phyloP scores from a whole-genome alignment of 2,329 filamentous ascomycete genomes.

The Beauveria asiatica region DNA sequence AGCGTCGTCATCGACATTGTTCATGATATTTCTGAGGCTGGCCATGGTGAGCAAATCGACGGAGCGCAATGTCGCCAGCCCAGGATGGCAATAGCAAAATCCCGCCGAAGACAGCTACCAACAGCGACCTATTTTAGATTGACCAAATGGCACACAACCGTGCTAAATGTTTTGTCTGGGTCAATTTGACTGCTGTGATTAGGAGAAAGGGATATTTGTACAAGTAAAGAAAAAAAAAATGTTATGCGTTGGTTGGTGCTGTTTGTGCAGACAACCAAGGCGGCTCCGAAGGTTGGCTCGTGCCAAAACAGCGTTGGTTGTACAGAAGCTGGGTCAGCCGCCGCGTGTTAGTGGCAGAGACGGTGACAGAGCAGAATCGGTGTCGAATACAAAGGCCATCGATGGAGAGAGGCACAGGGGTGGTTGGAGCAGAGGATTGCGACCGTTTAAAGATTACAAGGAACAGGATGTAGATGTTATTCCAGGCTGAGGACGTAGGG shows the following conservation, averaged over 20 bases:
- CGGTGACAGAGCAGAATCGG: neutral
- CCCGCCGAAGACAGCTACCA: neutral
- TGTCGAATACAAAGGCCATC: neutral
- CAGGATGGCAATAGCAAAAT: slow-evolving; percentile 18
- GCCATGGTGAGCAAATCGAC: slow-evolving; percentile 40
- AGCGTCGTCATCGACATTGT: slow-evolving; percentile 41
- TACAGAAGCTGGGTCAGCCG: slow-evolving; percentile 3
- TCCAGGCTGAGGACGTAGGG: neutral
- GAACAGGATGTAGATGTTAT: neutral
- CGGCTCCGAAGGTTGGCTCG: neutral
- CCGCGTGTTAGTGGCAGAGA: slow-evolving; percentile 7
- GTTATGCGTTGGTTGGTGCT: neutral
- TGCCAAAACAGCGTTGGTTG: slow-evolving; percentile 5
- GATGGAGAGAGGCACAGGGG: neutral
- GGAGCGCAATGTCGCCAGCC: slow-evolving; percentile 20
- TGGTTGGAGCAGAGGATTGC: neutral
- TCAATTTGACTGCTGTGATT: neutral
- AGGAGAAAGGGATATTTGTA: no score
- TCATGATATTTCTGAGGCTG: slow-evolving; percentile 50
- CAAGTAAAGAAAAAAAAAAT: neutral
- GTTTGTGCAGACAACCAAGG: neutral
- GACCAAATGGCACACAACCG: neutral
- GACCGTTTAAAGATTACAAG: neutral
- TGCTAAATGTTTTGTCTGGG: neutral
- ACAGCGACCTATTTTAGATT: neutral